Conservation (phyloP, 2,329 filamentous ascomycete genomes). For the Penicillium glabrum region DNA sequence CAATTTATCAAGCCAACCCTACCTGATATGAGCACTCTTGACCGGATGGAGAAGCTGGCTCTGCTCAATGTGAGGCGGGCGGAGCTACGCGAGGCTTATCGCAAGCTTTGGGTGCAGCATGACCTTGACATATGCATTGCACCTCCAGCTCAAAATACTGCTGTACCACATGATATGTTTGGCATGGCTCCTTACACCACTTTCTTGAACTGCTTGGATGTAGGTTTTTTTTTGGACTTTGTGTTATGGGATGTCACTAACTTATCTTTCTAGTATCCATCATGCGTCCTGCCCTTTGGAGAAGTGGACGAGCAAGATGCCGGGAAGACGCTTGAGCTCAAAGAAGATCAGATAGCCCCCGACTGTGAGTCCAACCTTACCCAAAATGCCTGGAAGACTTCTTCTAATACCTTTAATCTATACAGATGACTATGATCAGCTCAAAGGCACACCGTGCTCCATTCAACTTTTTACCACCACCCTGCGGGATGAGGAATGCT, state of each 20-base stretch:
- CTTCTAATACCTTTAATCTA: neutral
- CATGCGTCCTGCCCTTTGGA: constrained; percentile 48
- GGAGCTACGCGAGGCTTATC: constrained; percentile 40
- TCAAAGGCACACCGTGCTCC: constrained; percentile 29
- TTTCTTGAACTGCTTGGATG: constrained; percentile 53
- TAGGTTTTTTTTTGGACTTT: constrained; percentile 25
- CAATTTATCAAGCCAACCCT: neutral
- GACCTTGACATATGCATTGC: constrained; percentile 52
- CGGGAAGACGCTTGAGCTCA: constrained; percentile 6
- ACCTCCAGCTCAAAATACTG: constrained; percentile 50
- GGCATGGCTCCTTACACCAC: constrained; percentile 42
- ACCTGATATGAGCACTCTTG: constrained; percentile 11
- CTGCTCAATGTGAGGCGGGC: constrained; percentile 27
- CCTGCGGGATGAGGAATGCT: constrained; percentile 32
- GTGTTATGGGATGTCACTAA: neutral
- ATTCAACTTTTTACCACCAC: constrained; percentile 29
- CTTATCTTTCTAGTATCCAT: constrained; percentile 43
- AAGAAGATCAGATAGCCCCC: constrained; percentile 14
- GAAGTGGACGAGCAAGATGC: constrained; percentile 15
- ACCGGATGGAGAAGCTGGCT: constrained; percentile 16
- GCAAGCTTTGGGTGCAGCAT: constrained; percentile 43
- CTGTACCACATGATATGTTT: constrained; percentile 50
- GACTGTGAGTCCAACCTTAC: constrained; percentile 20
- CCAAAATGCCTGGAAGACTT: too few relatives aligned
- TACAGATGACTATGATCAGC: constrained; percentile 22